Base-by-base conservation (phyloP, 352 stramenopile species). In the Elongisporangium prolatum region DNA sequence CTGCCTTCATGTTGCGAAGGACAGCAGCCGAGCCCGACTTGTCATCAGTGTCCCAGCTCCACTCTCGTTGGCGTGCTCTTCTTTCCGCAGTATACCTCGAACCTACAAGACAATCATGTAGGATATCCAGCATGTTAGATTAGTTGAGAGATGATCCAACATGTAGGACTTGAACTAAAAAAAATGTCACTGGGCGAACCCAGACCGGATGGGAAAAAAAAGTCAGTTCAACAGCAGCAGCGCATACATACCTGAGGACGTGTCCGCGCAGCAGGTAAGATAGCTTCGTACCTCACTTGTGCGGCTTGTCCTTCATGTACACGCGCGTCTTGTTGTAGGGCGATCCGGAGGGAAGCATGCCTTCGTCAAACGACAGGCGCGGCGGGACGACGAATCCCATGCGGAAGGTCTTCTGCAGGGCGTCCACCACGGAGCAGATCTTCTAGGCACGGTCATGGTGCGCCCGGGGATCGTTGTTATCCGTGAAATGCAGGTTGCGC, bases 241-340 rank as follows among this genome's bases (percentile, higher is more conserved):
- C 25, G 47, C 51, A 50, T 2, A 56, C 49, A 20, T 25, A 61
- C 52, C 53, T 56, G 48, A 65, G 9, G 54, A 48, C 16, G 48
- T 60, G 16, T 60, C 37, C 2, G 59, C 48, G 24, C 59, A 65
- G n/a, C 48, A 50, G 0, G 59, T 56, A 6, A 47, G 57, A 57
- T 3, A 65, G 48, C 59, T 65, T 65, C 18, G 53, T 59, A 10
- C 53, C 59, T 48, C 59, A n/a, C n/a, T n/a, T n/a, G n/a, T n/a
- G n/a, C n/a, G n/a, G n/a, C n/a, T n/a, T n/a, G n/a, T n/a, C n/a
- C n/a, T n/a, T n/a, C n/a, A n/a, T n/a, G n/a, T n/a, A n/a, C n/a
- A n/a, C n/a, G n/a, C n/a, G n/a, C n/a, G n/a, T n/a, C n/a, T n/a
- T n/a, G n/a, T n/a, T n/a, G n/a, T n/a, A n/a, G n/a, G n/a, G n/a